Base-by-base conservation (phyloP, 257 asterid genomes). In the Solanum verrucosum region DNA sequence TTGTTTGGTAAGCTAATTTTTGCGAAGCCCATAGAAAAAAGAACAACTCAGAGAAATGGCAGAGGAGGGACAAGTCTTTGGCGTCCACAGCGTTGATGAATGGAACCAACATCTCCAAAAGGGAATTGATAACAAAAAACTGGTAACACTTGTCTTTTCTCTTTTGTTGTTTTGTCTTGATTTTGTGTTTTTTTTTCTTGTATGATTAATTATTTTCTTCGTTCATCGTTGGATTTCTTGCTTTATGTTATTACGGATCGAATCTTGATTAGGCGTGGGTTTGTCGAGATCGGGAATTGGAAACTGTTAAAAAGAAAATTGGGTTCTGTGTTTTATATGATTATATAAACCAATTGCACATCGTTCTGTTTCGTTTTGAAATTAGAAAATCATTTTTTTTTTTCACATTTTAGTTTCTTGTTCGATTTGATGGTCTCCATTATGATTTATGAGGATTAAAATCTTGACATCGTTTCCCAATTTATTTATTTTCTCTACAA, bases 101-200 rank as follows among this genome's bases (percentile, higher is more conserved):
- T 96, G 99, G 99, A 89, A 73, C 87, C 93, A 93, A 6, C 98
- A 93, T 88, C 91, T 96, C 86, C 90, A 92, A 91, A 95, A 93
- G 88, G 98, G 98, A 33, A 95, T 92, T 44, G 92, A 91, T 35
- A 86, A 89, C 87, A 89, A 94, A 33, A 94, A 91, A 85, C 93
- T 95, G 95, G 98, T 96, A 90, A 37, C 25, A 21, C 14, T 3
- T 11, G 7, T 35, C 70, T 52, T 25, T 42, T 67, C 16, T 84
- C 27, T 52, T 27, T 60, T 14, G 2, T 23, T n/a, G 23, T 44
- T 27, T 40, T 79, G n/a, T 77, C 35, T 21, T n/a, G 84, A 77
- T 77, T 25, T 27, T 0, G n/a, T 42, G 29, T 42, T 7, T 42
- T 40, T 13, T n/a, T 79, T 27, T 1, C 65, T 27, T 27, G 23